A percentile compares a stretch with the other conserved stretches of the same genome.
Evolutionary conservation across 1,284 basidiomycete species (phyloP).

Genomic region (Dichomitus squalens): DNA sequence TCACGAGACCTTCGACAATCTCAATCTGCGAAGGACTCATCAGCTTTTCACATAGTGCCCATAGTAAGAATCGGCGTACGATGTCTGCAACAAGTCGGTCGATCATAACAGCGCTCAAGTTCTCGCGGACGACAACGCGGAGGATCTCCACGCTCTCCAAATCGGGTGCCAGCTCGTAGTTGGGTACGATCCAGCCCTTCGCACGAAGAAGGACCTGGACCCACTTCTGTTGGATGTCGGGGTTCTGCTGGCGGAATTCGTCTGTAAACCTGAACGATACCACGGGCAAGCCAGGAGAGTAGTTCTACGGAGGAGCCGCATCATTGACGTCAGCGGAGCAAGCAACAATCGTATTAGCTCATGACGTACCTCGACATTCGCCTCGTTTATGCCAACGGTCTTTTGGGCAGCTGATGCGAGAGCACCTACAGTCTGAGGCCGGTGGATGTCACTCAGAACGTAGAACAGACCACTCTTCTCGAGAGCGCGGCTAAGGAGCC

Average conservation of each 20-base stretch:
- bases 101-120: constrained; percentile 63
- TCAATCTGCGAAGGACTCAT: constrained; percentile 48
- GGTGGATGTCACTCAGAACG: constrained; percentile 75
- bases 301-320: constrained; percentile 47
- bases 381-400: constrained; percentile 44
- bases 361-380: constrained; percentile 54
- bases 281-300: constrained; percentile 84
- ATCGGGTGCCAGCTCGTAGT: constrained; percentile 79
- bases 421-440: constrained; percentile 29
- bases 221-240: constrained; percentile 85
- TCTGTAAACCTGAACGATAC: constrained; percentile 92
- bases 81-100: constrained; percentile 66
- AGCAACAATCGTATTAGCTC: not conserved
- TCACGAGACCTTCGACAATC: constrained; percentile 55
- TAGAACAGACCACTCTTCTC: constrained; percentile 81
- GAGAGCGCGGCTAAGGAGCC: constrained; percentile 84
- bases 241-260: constrained; percentile 67
- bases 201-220: constrained; percentile 80
- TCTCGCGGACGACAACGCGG: constrained; percentile 86
- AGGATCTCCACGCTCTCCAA: constrained; percentile 77
- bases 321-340: constrained; percentile 2
- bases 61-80: constrained; percentile 40
- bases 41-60: not conserved
- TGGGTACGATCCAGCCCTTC: constrained; percentile 89
- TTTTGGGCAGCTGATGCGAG: constrained; percentile 40